Evolutionary conservation across 805 yeast genomes (phyloP).

Genomic region (Saccharomycopsis fermentans): DNA sequence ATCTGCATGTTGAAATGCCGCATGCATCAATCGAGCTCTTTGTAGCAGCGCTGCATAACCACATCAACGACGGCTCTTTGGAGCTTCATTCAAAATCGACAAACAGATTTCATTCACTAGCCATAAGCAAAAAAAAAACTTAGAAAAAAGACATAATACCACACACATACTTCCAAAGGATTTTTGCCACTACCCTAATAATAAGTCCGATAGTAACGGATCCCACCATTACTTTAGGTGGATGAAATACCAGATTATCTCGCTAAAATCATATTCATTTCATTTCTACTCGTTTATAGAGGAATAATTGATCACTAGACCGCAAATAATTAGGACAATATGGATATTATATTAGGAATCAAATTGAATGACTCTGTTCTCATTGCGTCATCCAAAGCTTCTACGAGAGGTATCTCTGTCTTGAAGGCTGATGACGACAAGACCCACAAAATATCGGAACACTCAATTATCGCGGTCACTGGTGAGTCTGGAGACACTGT

Average conservation of each 20-base stretch:
- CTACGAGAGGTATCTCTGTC: constrained; percentile 81
- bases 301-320: too few species aligned
- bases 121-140: neutral
- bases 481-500: constrained; percentile 97
- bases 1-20: constrained; percentile 2
- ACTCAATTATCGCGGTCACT: constrained; percentile 75
- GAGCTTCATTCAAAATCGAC: too few species aligned
- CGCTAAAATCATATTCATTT: too few species aligned
- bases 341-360: constrained; percentile 90
- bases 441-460: constrained; percentile 63
- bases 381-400: constrained; percentile 90
- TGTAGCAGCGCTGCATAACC: neutral
- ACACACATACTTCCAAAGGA: neutral
- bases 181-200: neutral
- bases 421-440: constrained; percentile 73
- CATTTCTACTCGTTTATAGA: too few species aligned
- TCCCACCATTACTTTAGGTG: too few species aligned
- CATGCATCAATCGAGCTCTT: neutral
- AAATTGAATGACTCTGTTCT: constrained; percentile 72
- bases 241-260: too few species aligned
- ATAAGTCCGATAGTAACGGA: too few species aligned
- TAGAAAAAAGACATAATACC: neutral
- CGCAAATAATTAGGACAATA: constrained; percentile 23
- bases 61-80: neutral
- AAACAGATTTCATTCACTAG: too few species aligned